Percentiles rank a stretch among this genome's conserved stretches.
These are phyloP conservation scores for Lactarius sanguifluus DNA, from an alignment of 768 basidiomycete species.

Conservation along the genomic window DNA sequence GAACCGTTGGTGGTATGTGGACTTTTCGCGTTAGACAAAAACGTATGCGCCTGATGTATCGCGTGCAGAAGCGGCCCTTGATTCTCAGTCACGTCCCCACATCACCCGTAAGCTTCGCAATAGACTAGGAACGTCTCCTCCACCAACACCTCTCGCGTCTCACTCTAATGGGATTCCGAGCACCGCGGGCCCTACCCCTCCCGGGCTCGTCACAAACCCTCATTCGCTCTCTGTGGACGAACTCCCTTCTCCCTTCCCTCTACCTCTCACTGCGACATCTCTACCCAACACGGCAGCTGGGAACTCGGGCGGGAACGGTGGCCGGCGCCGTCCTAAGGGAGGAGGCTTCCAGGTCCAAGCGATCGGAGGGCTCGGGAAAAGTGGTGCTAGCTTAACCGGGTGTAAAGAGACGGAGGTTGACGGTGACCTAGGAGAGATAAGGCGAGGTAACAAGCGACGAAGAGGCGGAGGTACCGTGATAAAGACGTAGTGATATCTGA, in stretches of 20 bases:
- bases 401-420: conserved; percentile 74
- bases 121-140: conserved; percentile 73
- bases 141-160: conserved; percentile 63
- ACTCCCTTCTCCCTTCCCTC: conserved; percentile 80
- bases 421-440: conserved; percentile 73
- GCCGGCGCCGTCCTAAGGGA: conserved; percentile 40
- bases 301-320: conserved; percentile 33
- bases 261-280: conserved; percentile 62
- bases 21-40: conserved; percentile 1
- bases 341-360: conserved; percentile 55
- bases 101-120: conserved; percentile 84
- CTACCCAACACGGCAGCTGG: conserved; percentile 36
- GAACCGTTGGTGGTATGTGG: conserved; percentile 62
- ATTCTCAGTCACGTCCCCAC: conserved; percentile 74
- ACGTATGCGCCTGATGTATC: conserved; percentile 2
- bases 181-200: conserved; percentile 40
- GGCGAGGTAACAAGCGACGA: conserved; percentile 68
- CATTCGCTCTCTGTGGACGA: conserved; percentile 86
- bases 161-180: conserved; percentile 40
- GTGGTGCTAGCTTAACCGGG: conserved; percentile 52
- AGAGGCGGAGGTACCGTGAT: conserved; percentile 38
- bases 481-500: conserved; percentile 24
- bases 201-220: conserved; percentile 72
- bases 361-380: conserved; percentile 73
- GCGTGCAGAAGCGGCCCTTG: conserved; percentile 64